Evolutionary conservation across 495 filamentous ascomycete genomes (phyloP), one percentile per base, ranked within the genome.

Genomic region (Penicillium argentinense): DNA sequence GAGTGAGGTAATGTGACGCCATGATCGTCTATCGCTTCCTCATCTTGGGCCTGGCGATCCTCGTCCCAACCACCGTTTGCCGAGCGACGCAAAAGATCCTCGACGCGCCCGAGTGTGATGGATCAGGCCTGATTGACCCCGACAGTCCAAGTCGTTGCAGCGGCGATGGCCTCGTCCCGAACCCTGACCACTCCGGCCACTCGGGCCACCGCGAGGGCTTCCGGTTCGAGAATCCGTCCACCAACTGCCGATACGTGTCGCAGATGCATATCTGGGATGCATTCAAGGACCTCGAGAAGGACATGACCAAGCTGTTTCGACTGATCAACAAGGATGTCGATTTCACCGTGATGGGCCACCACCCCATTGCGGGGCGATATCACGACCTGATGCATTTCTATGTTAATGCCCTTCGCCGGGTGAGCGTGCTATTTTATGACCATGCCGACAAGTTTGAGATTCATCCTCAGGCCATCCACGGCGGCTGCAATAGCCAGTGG

Each of bases 201-300:
- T 9, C 44, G 36, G 25, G 45, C 14, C 33, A 54, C 30, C 50
- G 66, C 3, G 64, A 64, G 30, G 62, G 64, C 11, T 70, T 70
- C 51, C 28, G 39, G 19, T 70, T 68, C 43, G 60, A 70, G 33
- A 66, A 70, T 28, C 66, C 62, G 1, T 60, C 64, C 1, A 61
- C 58, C 9, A 36, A 70, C 53, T 70, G 64, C 49, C 43, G 54
- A 33, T 68, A 51, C 33, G 62, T 57, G n/a, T 56, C 64, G 2
- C 66, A 70, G 44, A 59, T 61, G 56, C 51, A 68, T 45, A 70
- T 70, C 29, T 68, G 59, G 56, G 58, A 70, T 40, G 51, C 63
- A 1, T 70, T 70, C 58, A 68, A 70, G 37, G 47, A 56, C 12
- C 49, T 68, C 1, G 66, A 70, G 46, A 70, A 67, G 41, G 62